Base-by-base conservation (phyloP, 805 yeast genomes). In the Millerago galiae region DNA sequence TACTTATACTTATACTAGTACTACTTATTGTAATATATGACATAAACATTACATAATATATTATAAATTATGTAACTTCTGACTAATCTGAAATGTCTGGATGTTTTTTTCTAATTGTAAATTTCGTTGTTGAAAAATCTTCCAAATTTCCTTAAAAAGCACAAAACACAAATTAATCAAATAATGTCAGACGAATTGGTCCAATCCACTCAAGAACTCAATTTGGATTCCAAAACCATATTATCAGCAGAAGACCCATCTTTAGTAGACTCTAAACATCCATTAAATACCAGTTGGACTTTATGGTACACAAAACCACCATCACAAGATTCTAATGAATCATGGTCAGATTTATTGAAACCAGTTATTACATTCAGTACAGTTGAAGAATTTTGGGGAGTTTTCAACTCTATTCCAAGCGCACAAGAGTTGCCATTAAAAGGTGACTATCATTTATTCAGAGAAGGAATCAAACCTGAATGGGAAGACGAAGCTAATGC, bases 321-420 rank as follows among this genome's bases (percentile, higher is more conserved):
- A 47, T 78, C 80, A 47, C 44, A 41, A 31, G 84, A 81, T 59
- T 73, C 71, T 51, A 42, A 43, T 7, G 95, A 88, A 68, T 79
- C 87, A 57, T 91, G 98, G 98, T 77, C 87, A 42, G 95, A 90
- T 59, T 75, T 89, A 52, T 75, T 93, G 60, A 89, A 89, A 70
- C 95, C 96, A 44, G 95, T 93, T 40, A 91, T 89, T 54, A 79
- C 95, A 18, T 88, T 93, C 57, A 76, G 81, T 42, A 80, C 96
- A n/a, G 98, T 93, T 40, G 99, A 93, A 71, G 97, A 91, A 66
- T 93, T 93, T 71, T 93, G 99, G 99, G 99, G 98, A 21, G 83
- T 91, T 52, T 85, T 79, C 73, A 90, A 93, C 67, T 84, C 95
- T 34, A 82, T 93, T 55, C 98, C 98, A 53, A 80, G 79, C 56